These are phyloP conservation scores for Tetrapisispora phaffii DNA, from an alignment of 805 yeast genomes.

Conservation along the genomic window DNA sequence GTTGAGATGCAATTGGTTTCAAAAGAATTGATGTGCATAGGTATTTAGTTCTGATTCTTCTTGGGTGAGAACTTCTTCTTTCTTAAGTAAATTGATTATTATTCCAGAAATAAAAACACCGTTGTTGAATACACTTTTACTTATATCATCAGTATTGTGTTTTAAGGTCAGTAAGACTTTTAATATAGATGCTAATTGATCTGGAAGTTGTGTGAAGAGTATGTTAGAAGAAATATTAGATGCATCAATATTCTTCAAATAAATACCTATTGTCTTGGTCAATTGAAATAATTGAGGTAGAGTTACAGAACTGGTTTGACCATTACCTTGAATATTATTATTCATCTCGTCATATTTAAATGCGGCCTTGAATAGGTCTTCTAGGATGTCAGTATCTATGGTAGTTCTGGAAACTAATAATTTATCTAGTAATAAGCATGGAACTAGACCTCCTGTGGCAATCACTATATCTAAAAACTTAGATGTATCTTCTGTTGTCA, in stretches of 20 bases:
- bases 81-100: conserved; percentile 10
- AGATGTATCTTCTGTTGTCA: conserved; percentile 1
- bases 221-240: conserved; percentile 2
- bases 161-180: conserved; percentile 11
- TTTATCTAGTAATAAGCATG: conserved; percentile 25
- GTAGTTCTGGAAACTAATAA: conserved; percentile 11
- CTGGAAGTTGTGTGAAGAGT: conserved; percentile 8
- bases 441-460: conserved; percentile 16
- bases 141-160: conserved; percentile 15
- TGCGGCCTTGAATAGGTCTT: conserved; percentile 15
- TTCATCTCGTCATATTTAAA: conserved; percentile 15
- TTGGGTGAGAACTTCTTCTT: conserved; percentile 5
- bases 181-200: conserved; percentile 10
- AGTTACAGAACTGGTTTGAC: conserved; percentile 7
- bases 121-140: conserved; percentile 23
- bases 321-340: neutral
- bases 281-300: conserved; percentile 21
- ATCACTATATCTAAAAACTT: conserved; percentile 8
- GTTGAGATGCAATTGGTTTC: neutral
- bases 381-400: conserved; percentile 3
- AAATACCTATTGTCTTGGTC: conserved; percentile 25
- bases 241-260: conserved; percentile 11
- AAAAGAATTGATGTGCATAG: conserved; percentile 7
- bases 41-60: conserved; percentile 9
- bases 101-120: conserved; percentile 25